Conservation (phyloP, 768 basidiomycete genomes). For the Leccinum rimulosum region DNA sequence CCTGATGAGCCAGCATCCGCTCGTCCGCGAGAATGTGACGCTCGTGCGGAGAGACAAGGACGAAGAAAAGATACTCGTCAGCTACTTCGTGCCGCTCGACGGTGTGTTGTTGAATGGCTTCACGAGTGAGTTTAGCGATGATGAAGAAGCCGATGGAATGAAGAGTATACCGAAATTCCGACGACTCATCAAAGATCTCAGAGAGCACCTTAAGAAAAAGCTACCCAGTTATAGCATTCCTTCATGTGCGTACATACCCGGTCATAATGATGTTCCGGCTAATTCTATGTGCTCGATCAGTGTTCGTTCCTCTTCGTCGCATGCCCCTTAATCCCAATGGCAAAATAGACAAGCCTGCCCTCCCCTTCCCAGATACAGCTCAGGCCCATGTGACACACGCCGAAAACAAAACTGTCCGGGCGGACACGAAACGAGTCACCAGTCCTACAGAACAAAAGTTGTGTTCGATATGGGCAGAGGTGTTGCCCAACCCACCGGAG, state of each 20-base stretch:
- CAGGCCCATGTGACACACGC: slow-evolving; percentile 45
- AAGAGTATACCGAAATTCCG: slow-evolving; percentile 84
- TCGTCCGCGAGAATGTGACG: slow-evolving; percentile 97
- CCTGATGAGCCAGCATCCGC: slow-evolving; percentile 87
- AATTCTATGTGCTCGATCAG: slow-evolving; percentile 36
- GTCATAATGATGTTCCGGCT: slow-evolving; percentile 1
- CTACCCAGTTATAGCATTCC: slow-evolving; percentile 94
- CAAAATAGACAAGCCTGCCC: slow-evolving; percentile 96
- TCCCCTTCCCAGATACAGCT: slow-evolving; percentile 97
- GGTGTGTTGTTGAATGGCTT: slow-evolving; percentile 64
- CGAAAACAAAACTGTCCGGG: slow-evolving; percentile 36
- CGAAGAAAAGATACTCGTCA: slow-evolving; percentile 97
- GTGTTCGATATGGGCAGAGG: slow-evolving; percentile 77
- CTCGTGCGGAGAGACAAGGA: slow-evolving; percentile 96
- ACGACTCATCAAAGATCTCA: slow-evolving; percentile 86
- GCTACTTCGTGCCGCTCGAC: slow-evolving; percentile 91
- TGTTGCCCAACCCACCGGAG: slow-evolving; percentile 76
- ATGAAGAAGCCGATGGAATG: slow-evolving; percentile 52
- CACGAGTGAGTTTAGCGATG: slow-evolving; percentile 59
- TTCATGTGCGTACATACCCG: slow-evolving; percentile 54
- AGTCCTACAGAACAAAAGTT: slow-evolving; percentile 78
- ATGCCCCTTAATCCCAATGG: slow-evolving; percentile 99
- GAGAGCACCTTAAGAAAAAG: slow-evolving; percentile 96
- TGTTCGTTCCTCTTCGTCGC: slow-evolving; percentile 89
- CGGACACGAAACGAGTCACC: slow-evolving; percentile 36